These are phyloP conservation scores for Chlamydomonas asymmetrica DNA, from an alignment of 139 green algal species.

Conservation along the genomic window DNA sequence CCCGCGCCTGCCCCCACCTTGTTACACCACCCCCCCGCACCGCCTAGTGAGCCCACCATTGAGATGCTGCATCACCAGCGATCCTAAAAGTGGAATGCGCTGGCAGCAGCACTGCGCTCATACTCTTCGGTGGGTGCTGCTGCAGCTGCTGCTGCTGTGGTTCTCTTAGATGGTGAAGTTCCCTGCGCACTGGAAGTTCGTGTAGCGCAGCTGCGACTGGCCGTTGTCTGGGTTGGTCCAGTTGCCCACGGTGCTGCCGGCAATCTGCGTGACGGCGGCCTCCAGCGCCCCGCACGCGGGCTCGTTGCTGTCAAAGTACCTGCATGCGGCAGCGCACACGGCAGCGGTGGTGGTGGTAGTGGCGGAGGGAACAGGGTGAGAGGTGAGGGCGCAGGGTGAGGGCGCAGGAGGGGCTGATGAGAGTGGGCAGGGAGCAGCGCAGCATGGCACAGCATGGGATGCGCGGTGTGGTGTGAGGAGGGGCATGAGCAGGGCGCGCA, in stretches of 20 bases:
- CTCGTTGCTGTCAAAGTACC: constrained; percentile 13
- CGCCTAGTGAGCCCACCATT: no score
- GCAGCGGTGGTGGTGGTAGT: neutral
- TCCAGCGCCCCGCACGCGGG: constrained; percentile 6
- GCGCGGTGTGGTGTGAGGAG: neutral
- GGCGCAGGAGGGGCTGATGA: neutral
- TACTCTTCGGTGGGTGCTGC: no score
- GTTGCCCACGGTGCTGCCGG: constrained; percentile 5
- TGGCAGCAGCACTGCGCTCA: no score
- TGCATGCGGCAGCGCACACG: constrained; percentile 11
- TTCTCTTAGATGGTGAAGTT: constrained; percentile 6
- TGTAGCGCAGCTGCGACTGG: constrained; percentile 5
- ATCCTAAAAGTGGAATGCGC: no score
- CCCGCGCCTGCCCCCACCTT: no score
- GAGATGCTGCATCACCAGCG: no score
- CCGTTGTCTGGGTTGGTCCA: constrained; percentile 11
- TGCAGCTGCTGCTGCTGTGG: neutral
- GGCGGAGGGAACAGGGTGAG: neutral
- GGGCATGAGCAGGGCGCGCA: neutral
- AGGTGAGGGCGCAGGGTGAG: neutral
- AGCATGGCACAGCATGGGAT: neutral
- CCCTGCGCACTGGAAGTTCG: constrained; percentile 16
- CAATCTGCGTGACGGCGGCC: constrained; percentile 1
- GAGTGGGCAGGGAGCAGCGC: neutral
- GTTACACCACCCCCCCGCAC: no score